These are phyloP conservation scores for Corynespora cassiicola DNA, from an alignment of 2,329 filamentous ascomycete genomes.

Conservation along the genomic window DNA sequence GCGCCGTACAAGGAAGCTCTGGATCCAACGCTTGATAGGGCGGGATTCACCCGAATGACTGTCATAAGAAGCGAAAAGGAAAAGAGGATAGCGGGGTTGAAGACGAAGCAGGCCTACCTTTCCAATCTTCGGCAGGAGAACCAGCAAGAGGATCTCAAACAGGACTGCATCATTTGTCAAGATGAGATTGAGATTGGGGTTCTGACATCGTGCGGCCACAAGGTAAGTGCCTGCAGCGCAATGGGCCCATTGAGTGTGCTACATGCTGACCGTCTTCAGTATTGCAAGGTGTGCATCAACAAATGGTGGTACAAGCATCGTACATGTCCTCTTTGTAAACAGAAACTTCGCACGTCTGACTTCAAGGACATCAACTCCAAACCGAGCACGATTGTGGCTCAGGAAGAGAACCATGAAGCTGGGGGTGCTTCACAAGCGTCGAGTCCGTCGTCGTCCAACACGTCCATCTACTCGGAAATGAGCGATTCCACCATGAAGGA, in stretches of 20 bases:
- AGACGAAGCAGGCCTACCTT: constrained; percentile 79
- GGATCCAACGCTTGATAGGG: constrained; percentile 62
- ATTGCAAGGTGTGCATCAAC: constrained; percentile 85
- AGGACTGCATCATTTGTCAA: constrained; percentile 87
- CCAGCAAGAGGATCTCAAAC: constrained; percentile 60
- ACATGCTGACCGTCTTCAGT: constrained; percentile 58
- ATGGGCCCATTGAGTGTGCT: too few species aligned
- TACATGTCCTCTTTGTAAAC: constrained; percentile 87
- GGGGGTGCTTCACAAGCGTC: constrained; percentile 27
- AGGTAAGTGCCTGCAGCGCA: constrained; percentile 19
- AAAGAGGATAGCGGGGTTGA: constrained; percentile 65
- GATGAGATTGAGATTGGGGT: constrained; percentile 77
- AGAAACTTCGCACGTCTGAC: constrained; percentile 67
- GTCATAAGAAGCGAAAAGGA: constrained; percentile 60
- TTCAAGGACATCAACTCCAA: constrained; percentile 87
- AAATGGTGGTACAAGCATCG: constrained; percentile 77
- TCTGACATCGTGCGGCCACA: constrained; percentile 85
- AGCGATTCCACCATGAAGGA: constrained; percentile 73
- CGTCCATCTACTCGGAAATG: constrained; percentile 80
- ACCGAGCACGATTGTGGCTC: constrained; percentile 73
- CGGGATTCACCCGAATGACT: constrained; percentile 51
- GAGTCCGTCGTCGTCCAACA: constrained; percentile 26
- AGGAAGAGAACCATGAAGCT: constrained; percentile 58
- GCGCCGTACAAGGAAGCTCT: constrained; percentile 72
- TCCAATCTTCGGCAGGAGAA: constrained; percentile 68